These are phyloP conservation scores for Candida ipomoeae DNA, from an alignment of 805 yeast genomes.

Conservation along the genomic window DNA sequence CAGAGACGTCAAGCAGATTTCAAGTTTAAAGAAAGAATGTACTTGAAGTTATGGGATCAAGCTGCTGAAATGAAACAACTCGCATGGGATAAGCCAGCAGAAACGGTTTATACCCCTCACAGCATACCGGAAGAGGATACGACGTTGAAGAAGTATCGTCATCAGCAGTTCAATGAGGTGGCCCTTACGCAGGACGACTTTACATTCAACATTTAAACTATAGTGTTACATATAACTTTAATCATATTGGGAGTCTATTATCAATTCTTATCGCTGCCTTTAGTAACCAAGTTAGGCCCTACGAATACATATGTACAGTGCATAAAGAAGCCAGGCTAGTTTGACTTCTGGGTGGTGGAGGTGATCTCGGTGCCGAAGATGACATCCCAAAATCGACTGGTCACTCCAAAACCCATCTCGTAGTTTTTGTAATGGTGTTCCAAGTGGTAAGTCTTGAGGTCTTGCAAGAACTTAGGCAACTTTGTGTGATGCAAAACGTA, in stretches of 20 bases:
- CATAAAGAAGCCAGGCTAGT: slow-evolving; percentile 8
- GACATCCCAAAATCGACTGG: slow-evolving; percentile 89
- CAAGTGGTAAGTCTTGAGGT: slow-evolving; percentile 82
- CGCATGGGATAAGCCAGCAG: slow-evolving; percentile 5
- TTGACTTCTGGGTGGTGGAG: slow-evolving; percentile 43
- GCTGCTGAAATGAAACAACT: slow-evolving; percentile 6
- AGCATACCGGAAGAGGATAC: background rate
- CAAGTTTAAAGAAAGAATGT: slow-evolving; percentile 8
- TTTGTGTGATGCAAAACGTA: slow-evolving; percentile 86
- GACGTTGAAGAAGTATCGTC: background rate
- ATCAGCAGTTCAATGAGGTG: background rate
- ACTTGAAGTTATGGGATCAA: slow-evolving; percentile 8
- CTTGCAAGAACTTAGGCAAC: slow-evolving; percentile 73
- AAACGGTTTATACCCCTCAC: background rate
- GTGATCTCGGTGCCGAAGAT: slow-evolving; percentile 81
- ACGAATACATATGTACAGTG: background rate
- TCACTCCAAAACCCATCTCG: slow-evolving; percentile 95
- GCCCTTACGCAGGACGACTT: slow-evolving; percentile 3
- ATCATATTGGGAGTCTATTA: background rate
- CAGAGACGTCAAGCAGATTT: slow-evolving; percentile 1
- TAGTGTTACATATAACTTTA: background rate
- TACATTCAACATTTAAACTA: background rate
- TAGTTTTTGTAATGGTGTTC: slow-evolving; percentile 98
- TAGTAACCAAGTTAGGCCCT: background rate
- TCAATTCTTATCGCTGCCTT: background rate